These are phyloP conservation scores for Chimonanthus praecox DNA, from an alignment of 164 flowering plant species.

Conservation along the genomic window DNA sequence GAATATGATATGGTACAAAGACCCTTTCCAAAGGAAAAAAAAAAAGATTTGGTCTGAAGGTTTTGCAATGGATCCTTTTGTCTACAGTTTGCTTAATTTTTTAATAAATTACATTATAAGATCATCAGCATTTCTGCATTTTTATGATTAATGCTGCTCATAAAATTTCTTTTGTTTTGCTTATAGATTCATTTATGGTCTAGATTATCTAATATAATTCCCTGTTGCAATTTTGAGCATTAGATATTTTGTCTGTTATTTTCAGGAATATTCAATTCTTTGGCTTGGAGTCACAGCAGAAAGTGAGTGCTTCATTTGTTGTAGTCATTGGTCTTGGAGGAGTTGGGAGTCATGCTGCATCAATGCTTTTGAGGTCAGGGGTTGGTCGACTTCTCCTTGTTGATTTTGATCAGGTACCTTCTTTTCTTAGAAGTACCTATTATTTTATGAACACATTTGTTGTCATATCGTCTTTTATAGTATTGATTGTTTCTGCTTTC, in stretches of 20 bases:
- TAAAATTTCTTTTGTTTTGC: no score
- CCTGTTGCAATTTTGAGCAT: background rate
- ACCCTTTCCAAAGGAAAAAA: no score
- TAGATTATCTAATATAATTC: background rate
- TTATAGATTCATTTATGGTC: background rate
- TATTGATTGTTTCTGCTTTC: background rate
- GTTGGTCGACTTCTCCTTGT: conserved; percentile 87
- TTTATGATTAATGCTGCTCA: no score
- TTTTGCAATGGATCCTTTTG: no score
- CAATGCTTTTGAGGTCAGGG: conserved; percentile 95
- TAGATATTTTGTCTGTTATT: conserved; percentile 4
- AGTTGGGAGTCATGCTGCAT: conserved; percentile 98
- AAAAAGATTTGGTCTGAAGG: no score
- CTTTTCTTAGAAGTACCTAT: background rate
- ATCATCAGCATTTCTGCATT: no score
- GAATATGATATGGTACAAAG: background rate
- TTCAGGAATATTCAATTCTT: conserved; percentile 91
- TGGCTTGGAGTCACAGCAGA: conserved; percentile 72
- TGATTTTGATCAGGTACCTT: conserved; percentile 90
- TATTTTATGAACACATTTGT: background rate
- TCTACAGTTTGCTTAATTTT: no score
- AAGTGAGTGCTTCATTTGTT: conserved; percentile 79
- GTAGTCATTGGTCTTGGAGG: conserved; percentile 99
- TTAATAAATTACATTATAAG: no score
- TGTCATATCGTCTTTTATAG: background rate